Conservation (phyloP, 179 eudicot species). For the Corrigiola litoralis region DNA sequence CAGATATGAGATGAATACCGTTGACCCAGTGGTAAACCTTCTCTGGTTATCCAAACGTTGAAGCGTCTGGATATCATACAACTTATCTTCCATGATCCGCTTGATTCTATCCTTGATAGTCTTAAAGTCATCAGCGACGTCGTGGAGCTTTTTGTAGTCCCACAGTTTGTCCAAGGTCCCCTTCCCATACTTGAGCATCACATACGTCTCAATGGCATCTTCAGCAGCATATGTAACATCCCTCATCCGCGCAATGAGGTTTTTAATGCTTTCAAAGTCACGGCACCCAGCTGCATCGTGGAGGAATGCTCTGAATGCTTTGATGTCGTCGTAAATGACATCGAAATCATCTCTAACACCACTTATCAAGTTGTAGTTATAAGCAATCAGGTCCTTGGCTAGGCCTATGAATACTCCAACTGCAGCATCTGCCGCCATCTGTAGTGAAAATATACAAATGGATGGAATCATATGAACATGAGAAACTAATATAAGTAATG, state of each 20-base stretch:
- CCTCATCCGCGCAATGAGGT: slow-evolving; percentile 10
- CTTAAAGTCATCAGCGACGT: slow-evolving; percentile 6
- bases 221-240: slow-evolving; percentile 10
- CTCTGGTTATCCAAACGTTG: background rate
- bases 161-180: slow-evolving; percentile 13
- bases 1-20: background rate
- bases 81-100: background rate
- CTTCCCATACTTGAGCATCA: slow-evolving; percentile 15
- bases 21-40: background rate
- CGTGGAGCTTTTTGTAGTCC: slow-evolving; percentile 13
- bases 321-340: slow-evolving; percentile 6
- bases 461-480: no score
- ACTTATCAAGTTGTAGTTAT: slow-evolving; percentile 12
- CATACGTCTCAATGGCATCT: slow-evolving; percentile 12
- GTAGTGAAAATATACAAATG: background rate
- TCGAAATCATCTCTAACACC: slow-evolving; percentile 13
- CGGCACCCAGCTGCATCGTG: slow-evolving; percentile 7
- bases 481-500: no score
- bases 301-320: slow-evolving; percentile 12
- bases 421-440: slow-evolving; percentile 14
- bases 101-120: slow-evolving; percentile 4
- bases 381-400: slow-evolving; percentile 1
- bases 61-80: slow-evolving; percentile 4
- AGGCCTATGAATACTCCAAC: slow-evolving; percentile 7
- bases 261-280: slow-evolving; percentile 1